phyloP scores from a whole-genome alignment of 768 basidiomycete genomes.

The Lactifluus pinguis region DNA sequence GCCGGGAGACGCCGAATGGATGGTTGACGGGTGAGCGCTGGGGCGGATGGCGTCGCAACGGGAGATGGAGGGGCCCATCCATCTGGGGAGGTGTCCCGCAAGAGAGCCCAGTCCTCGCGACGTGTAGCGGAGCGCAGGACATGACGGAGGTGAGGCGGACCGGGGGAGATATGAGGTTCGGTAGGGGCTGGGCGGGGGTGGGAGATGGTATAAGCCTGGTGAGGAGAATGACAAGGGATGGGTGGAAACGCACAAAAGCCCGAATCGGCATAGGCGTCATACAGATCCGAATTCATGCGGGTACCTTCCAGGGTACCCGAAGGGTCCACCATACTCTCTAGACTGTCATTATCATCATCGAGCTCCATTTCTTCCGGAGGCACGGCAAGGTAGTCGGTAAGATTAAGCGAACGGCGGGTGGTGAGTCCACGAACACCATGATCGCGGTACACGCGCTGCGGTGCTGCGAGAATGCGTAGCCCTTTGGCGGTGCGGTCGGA shows the following conservation, averaged over 20 bases:
- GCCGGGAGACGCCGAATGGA: constrained; percentile 31
- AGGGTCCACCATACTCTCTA: constrained; percentile 35
- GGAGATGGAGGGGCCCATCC: neutral
- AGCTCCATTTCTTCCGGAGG: constrained; percentile 47
- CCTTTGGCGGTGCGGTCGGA: constrained; percentile 58
- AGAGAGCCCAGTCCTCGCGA: constrained; percentile 14
- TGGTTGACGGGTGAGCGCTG: constrained; percentile 33
- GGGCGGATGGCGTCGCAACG: constrained; percentile 1
- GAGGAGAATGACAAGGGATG: neutral
- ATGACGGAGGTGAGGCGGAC: constrained; percentile 9
- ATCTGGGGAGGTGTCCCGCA: constrained; percentile 10
- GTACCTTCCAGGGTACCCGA: constrained; percentile 41
- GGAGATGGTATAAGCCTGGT: neutral
- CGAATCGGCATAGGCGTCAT: constrained; percentile 44
- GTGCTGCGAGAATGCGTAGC: constrained; percentile 47
- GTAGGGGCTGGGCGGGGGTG: neutral
- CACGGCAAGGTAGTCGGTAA: constrained; percentile 43
- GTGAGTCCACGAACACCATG: constrained; percentile 6
- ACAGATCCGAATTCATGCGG: constrained; percentile 50
- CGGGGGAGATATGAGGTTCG: constrained; percentile 1
- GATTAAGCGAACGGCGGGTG: constrained; percentile 26
- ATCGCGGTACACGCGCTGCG: constrained; percentile 45
- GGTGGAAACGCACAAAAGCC: constrained; percentile 3
- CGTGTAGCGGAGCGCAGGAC: constrained; percentile 3
- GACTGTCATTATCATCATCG: constrained; percentile 55